A percentile compares a stretch with the other conserved stretches of the same genome.
Conservation (phyloP, 2,329 filamentous ascomycete genomes). For the Penicillium expansum region DNA sequence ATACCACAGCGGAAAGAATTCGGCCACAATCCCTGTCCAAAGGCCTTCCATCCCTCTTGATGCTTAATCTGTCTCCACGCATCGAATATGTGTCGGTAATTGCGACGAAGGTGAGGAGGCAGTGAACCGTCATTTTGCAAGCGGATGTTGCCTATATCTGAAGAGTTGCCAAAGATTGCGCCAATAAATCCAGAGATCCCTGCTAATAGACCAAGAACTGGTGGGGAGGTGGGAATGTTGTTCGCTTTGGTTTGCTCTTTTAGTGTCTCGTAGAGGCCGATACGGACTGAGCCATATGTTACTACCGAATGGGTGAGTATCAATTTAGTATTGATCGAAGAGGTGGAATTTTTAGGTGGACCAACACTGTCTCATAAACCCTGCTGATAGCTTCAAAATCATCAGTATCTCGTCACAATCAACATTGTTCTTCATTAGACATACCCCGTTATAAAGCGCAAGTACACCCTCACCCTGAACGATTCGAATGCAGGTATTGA, state of each 20-base stretch:
- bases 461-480: slow-evolving; percentile 17
- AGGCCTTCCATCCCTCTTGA: slow-evolving; percentile 20
- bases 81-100: slow-evolving; percentile 25
- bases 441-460: slow-evolving; percentile 23
- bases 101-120: slow-evolving; percentile 16
- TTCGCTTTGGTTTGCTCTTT: slow-evolving; percentile 14
- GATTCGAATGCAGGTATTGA: slow-evolving; percentile 18
- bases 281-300: slow-evolving; percentile 27
- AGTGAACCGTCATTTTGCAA: slow-evolving; percentile 29
- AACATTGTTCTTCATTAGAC: not conserved
- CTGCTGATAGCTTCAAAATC: slow-evolving; percentile 21
- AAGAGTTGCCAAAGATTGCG: slow-evolving; percentile 24
- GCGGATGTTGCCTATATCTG: slow-evolving; percentile 27
- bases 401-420: not conserved
- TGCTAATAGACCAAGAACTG: slow-evolving; percentile 17
- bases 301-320: slow-evolving; percentile 10
- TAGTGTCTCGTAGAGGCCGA: slow-evolving; percentile 26
- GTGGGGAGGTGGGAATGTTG: slow-evolving; percentile 7
- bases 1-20: slow-evolving; percentile 78
- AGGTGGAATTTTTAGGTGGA: not conserved
- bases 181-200: slow-evolving; percentile 21
- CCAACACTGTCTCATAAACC: slow-evolving; percentile 23
- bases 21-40: slow-evolving; percentile 57
- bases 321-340: not conserved
- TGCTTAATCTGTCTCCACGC: slow-evolving; percentile 25